phyloP scores from a whole-genome alignment of 2,329 filamentous ascomycete genomes.

The Lasiodiplodia sp. region DNA sequence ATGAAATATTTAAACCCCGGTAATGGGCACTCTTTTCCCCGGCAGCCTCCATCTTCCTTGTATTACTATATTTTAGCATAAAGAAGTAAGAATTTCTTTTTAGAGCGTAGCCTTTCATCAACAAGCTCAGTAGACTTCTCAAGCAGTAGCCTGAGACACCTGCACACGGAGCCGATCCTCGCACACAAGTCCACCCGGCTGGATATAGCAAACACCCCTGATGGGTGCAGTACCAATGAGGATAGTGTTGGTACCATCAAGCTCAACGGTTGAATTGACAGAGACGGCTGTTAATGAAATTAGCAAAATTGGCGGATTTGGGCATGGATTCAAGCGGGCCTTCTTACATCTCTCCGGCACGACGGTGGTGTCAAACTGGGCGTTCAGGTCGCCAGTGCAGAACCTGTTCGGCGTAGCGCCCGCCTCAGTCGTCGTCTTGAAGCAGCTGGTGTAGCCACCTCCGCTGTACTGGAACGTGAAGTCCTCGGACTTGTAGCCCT shows the following conservation, averaged over 20 bases:
- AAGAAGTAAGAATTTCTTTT: too few species aligned
- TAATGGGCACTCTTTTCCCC: not conserved
- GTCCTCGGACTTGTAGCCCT: not conserved
- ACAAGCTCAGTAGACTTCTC: not conserved
- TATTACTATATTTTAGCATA: too few species aligned
- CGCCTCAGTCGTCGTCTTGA: constrained; percentile 1
- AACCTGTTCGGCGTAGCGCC: constrained; percentile 2
- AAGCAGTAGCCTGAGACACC: constrained; percentile 10
- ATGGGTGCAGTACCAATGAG: constrained; percentile 1
- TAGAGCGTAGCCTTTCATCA: too few species aligned
- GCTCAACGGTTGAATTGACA: constrained; percentile 3
- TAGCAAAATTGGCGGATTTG: not conserved
- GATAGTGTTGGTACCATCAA: not conserved
- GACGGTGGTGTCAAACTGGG: not conserved
- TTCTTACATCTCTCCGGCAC: constrained; percentile 2
- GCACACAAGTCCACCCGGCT: constrained; percentile 17
- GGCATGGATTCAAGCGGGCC: not conserved
- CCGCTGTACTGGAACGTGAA: constrained; percentile 11
- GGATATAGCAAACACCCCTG: constrained; percentile 12
- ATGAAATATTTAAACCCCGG: not conserved
- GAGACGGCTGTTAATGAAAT: not conserved
- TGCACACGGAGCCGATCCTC: constrained; percentile 12
- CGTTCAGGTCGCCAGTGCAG: constrained; percentile 8
- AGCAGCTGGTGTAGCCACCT: constrained; percentile 10
- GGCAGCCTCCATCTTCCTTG: not conserved